These are phyloP conservation scores for Sclerotiophoma versabilis DNA, from an alignment of 2,329 filamentous ascomycete genomes.

Conservation along the genomic window DNA sequence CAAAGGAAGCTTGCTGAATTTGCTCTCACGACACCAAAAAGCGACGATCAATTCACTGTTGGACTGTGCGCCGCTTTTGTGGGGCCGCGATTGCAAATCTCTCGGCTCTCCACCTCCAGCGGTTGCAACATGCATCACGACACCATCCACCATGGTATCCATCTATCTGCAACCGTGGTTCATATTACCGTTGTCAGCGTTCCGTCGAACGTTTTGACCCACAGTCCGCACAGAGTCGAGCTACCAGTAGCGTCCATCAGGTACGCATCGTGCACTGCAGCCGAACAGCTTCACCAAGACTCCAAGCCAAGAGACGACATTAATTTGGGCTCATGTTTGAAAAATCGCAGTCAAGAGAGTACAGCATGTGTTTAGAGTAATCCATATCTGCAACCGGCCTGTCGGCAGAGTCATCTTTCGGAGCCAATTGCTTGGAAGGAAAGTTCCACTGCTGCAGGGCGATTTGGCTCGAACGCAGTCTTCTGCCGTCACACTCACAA, in stretches of 20 bases:
- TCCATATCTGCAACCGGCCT: slow-evolving; percentile 3
- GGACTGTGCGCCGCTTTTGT: slow-evolving; percentile 6
- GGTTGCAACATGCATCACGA: slow-evolving; percentile 12
- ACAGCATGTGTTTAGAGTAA: slow-evolving; percentile 5
- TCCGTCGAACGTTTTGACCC: not conserved
- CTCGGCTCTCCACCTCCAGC: slow-evolving; percentile 16
- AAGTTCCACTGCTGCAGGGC: slow-evolving; percentile 11
- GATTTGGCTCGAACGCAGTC: slow-evolving; percentile 2
- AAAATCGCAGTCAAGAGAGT: not conserved
- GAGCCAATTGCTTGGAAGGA: not conserved
- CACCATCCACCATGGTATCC: not conserved
- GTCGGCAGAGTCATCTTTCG: slow-evolving; percentile 1
- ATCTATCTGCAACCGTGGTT: slow-evolving; percentile 4
- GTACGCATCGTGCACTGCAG: not conserved
- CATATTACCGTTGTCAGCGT: slow-evolving; percentile 9
- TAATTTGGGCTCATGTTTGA: not conserved
- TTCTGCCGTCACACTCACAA: not conserved
- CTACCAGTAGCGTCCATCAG: not conserved
- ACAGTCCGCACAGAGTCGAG: not conserved
- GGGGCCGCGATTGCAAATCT: slow-evolving; percentile 12
- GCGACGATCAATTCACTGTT: not conserved
- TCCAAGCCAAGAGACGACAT: not conserved
- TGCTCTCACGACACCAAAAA: not conserved
- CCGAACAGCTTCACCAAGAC: not conserved
- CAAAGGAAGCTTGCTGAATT: not conserved